A percentile compares a stretch with the other conserved stretches of the same genome.
Conservation (phyloP, 1,284 basidiomycete species). For the Leccinum solheimii region DNA sequence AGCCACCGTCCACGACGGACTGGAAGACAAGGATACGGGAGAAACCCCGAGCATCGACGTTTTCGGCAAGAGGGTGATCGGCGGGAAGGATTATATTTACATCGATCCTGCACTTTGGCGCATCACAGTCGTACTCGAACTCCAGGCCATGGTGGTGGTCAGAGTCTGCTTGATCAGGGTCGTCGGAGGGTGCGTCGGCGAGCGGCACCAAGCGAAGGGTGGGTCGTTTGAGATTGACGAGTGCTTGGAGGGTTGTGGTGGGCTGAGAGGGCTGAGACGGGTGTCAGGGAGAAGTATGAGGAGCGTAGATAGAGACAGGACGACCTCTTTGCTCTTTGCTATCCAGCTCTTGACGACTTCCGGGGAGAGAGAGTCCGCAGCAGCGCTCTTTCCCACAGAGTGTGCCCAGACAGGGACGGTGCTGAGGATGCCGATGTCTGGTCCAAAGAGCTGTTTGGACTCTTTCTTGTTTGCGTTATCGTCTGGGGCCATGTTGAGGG, state of each 20-base stretch:
- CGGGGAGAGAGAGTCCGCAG: constrained; percentile 33
- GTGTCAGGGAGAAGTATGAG: constrained; percentile 1
- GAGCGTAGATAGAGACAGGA: background rate
- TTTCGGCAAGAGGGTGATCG: constrained; percentile 50
- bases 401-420: constrained; percentile 47
- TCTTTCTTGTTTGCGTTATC: constrained; percentile 32
- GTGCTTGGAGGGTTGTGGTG: constrained; percentile 86
- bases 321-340: constrained; percentile 80
- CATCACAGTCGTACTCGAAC: constrained; percentile 88
- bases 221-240: constrained; percentile 89
- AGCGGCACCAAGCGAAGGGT: constrained; percentile 73
- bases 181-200: constrained; percentile 46
- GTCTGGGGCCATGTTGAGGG: constrained; percentile 40
- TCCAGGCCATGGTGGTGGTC: constrained; percentile 73
- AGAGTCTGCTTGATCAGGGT: constrained; percentile 44
- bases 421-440: constrained; percentile 59
- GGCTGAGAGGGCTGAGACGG: constrained; percentile 63
- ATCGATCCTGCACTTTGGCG: constrained; percentile 76
- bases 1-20: constrained; percentile 76
- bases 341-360: constrained; percentile 75
- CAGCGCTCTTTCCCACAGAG: constrained; percentile 28
- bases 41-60: constrained; percentile 41
- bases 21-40: constrained; percentile 69
- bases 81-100: constrained; percentile 71
- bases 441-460: constrained; percentile 61